phyloP scores from a whole-genome alignment of 2,329 filamentous ascomycete genomes.

The Paradendryphiella salina region DNA sequence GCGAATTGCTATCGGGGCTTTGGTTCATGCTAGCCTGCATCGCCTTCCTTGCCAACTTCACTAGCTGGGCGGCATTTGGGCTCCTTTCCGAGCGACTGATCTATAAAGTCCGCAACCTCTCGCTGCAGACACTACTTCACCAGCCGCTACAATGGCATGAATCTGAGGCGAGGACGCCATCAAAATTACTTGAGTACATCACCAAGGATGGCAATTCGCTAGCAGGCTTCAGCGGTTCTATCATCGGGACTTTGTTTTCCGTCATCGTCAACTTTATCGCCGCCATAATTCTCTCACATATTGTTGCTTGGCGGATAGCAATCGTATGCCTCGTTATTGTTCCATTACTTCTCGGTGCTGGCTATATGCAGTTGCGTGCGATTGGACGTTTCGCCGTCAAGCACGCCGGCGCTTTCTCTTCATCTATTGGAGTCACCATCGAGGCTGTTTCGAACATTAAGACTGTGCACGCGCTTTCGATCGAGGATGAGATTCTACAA shows the following conservation, averaged over 20 bases:
- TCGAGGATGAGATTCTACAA: constrained; percentile 55
- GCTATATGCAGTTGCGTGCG: constrained; percentile 68
- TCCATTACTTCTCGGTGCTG: constrained; percentile 68
- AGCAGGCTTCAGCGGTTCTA: constrained; percentile 69
- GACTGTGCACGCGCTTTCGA: constrained; percentile 56
- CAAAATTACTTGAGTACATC: constrained; percentile 66
- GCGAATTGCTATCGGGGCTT: constrained; percentile 60
- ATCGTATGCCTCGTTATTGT: constrained; percentile 71
- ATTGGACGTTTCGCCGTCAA: constrained; percentile 62
- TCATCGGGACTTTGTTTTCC: constrained; percentile 70
- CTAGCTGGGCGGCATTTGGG: constrained; percentile 62
- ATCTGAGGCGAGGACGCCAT: constrained; percentile 63
- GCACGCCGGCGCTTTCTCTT: constrained; percentile 56
- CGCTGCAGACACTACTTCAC: constrained; percentile 66
- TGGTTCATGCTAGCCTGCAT: constrained; percentile 64
- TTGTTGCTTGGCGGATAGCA: constrained; percentile 76
- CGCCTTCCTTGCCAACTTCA: constrained; percentile 64
- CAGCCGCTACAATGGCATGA: constrained; percentile 74
- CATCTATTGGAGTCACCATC: constrained; percentile 56
- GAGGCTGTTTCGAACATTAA: constrained; percentile 59
- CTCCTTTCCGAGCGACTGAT: constrained; percentile 66
- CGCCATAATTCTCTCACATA: constrained; percentile 69
- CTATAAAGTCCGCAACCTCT: constrained; percentile 64
- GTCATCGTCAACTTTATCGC: constrained; percentile 69
- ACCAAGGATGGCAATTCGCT: constrained; percentile 70